These are phyloP conservation scores for Solanum megistacrolobum DNA, from an alignment of 257 asterid species.

Conservation along the genomic window DNA sequence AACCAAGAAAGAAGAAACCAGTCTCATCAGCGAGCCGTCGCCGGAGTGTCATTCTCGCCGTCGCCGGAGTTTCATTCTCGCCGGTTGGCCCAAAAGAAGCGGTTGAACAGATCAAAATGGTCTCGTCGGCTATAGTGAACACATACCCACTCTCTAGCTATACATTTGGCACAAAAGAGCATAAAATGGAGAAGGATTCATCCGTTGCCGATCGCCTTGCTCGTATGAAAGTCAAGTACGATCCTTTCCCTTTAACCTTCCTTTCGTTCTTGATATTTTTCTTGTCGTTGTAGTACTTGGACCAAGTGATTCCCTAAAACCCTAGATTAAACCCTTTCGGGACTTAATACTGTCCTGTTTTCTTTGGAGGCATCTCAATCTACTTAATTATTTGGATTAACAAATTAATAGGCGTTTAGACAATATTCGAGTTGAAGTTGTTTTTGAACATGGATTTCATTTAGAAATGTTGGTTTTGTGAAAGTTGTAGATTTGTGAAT, in stretches of 20 bases:
- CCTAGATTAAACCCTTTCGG: constrained; percentile 17
- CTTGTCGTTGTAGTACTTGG: not conserved
- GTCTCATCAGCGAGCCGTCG: not conserved
- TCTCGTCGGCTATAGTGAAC: constrained; percentile 51
- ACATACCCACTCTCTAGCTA: constrained; percentile 75
- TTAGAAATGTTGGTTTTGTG: not conserved
- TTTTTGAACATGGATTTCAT: not conserved
- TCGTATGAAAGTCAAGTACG: constrained; percentile 88
- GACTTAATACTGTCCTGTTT: not conserved
- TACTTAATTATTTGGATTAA: not conserved
- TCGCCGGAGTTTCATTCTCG: not conserved
- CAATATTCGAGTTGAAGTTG: not conserved
- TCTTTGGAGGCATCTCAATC: not conserved
- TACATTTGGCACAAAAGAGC: constrained; percentile 78
- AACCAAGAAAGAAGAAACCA: not conserved
- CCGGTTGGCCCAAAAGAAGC: not conserved
- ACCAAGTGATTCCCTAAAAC: constrained; percentile 5
- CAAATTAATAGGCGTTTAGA: not conserved
- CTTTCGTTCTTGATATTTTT: not conserved
- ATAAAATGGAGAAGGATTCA: constrained; percentile 81
- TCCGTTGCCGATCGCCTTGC: constrained; percentile 90
- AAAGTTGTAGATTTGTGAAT: not conserved
- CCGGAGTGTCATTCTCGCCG: not conserved
- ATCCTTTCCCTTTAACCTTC: not conserved
- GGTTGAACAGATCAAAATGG: constrained; percentile 18